Base-by-base conservation (phyloP, 192 early-diverging fungal species). In the Obelidium mucronatum region DNA sequence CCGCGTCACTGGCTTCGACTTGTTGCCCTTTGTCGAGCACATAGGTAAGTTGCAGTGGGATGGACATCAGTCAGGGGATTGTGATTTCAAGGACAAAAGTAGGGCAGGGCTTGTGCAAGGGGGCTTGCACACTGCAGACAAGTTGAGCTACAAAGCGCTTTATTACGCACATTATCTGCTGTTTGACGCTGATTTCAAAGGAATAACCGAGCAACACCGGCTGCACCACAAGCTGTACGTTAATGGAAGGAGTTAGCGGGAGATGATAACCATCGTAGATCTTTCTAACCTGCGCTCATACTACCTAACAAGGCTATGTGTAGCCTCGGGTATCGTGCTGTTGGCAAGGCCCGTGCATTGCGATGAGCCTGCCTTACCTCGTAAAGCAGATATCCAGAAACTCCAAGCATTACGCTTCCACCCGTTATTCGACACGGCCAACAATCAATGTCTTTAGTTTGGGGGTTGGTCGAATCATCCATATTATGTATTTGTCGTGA, bases 251-350 rank as follows among this genome's bases (percentile, higher is more conserved):
- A 30, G 52, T 1, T 17, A 8, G 19, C 39, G 34, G 58, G 33
- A 24, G 24, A 24, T 24, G 24, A 60, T 24, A 34, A 24, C 63
- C 44, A 22, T 54, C n/a, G n/a, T n/a, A n/a, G n/a, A n/a, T n/a
- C n/a, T n/a, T n/a, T n/a, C n/a, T n/a, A n/a, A 72, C 70, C 70
- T 59, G 58, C 33, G 55, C 72, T 74, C 72, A 74, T 74, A 19
- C 48, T 37, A 42, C 40, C 40, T 59, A 74, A 28, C 58, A 74
- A 26, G 1, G 37, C 72, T 3, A 74, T 37, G 44, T 74, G 72
- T 11, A 74, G 59, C 22, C 72, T 55, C 40, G 72, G 72, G 36
- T 74, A 62, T 51, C 30, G 72, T 59, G 5, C 8, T 11, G 31
- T 8, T 3, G 72, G 72, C 17, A 74, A 8, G 11, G 4, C 22